A percentile compares a stretch with the other conserved stretches of the same genome.
These are phyloP conservation scores for Aureobasidium sp. DNA, from an alignment of 2,329 filamentous ascomycete species.

Conservation along the genomic window DNA sequence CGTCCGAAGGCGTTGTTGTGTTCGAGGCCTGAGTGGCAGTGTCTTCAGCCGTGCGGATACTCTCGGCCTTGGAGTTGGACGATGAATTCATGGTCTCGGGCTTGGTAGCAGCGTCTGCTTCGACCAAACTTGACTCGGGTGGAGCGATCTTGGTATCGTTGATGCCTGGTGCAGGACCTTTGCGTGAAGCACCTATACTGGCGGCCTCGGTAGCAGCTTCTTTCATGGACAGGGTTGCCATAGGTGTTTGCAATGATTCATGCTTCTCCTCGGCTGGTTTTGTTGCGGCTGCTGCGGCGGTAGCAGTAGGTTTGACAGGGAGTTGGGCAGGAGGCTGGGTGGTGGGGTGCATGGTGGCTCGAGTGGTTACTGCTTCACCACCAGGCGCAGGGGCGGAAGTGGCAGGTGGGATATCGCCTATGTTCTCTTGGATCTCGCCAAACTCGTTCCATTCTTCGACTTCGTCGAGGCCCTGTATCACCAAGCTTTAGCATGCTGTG, in stretches of 20 bases:
- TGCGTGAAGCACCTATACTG: conserved; percentile 17
- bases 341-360: conserved; percentile 14
- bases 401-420: conserved; percentile 47
- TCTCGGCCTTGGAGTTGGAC: conserved; percentile 23
- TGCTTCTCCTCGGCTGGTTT: conserved; percentile 19
- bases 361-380: conserved; percentile 12
- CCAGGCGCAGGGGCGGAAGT: conserved; percentile 20
- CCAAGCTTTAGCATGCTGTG: neutral
- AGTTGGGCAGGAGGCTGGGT: neutral
- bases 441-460: conserved; percentile 99
- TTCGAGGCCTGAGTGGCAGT: neutral
- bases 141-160: conserved; percentile 16
- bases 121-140: conserved; percentile 15
- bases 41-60: conserved; percentile 20
- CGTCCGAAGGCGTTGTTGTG: neutral
- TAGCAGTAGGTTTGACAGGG: conserved; percentile 17
- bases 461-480: conserved; percentile 72
- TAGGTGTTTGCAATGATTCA: conserved; percentile 21
- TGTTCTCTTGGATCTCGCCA: conserved; percentile 82
- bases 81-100: conserved; percentile 25
- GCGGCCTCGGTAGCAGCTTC: conserved; percentile 25
- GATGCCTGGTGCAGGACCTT: conserved; percentile 11
- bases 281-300: neutral
- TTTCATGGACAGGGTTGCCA: conserved; percentile 24
- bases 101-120: conserved; percentile 15